Base-by-base conservation (phyloP, 768 basidiomycete species). In the Mycena pura region DNA sequence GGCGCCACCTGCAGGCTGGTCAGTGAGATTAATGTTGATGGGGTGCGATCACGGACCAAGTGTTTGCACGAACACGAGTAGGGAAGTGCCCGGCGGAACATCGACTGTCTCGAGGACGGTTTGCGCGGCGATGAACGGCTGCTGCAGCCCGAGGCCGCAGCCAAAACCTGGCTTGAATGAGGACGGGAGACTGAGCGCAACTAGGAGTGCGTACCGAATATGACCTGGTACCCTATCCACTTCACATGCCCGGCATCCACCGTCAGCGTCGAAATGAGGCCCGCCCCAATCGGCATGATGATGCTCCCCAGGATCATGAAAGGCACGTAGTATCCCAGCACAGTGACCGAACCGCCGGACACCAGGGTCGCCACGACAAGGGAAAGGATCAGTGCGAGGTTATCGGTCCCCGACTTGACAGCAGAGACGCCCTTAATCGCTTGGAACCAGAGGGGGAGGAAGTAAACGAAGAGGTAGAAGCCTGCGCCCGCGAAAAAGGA, bases 291-390 rank as follows among this genome's bases (percentile, higher is more conserved):
- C 40, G 75, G 50, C 21, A 72, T 66, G 6, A 80, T 45, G 1
- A 57, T 57, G 75, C 78, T 80, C 6, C 44, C 57, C 32, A 64
- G 25, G 27, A 54, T 46, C 45, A 65, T 50, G 44, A 67, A 76
- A 0, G 74, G 74, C 9, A 74, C 53, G 68, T 84, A 85, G 32
- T 70, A 66, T 9, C 76, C 72, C 0, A 73, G 66, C 15, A 68
- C 47, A 15, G 72, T 76, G 29, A 83, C 74, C 0, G 69, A 3
- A 66, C 19, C 74, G 24, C 82, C 82, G 2, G 69, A 62, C 13
- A 82, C 24, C 32, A 85, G 71, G 8, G 79, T 73, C n/a, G 70
- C 52, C 0, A 79, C 75, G 0, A 80, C 80, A 29, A 78, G 67
- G 14, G 77, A 64, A 57, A 79, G 68, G 6, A 77, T 70, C 43